Conservation (phyloP, 2,329 filamentous ascomycete species). For the Clonostachys sp. region DNA sequence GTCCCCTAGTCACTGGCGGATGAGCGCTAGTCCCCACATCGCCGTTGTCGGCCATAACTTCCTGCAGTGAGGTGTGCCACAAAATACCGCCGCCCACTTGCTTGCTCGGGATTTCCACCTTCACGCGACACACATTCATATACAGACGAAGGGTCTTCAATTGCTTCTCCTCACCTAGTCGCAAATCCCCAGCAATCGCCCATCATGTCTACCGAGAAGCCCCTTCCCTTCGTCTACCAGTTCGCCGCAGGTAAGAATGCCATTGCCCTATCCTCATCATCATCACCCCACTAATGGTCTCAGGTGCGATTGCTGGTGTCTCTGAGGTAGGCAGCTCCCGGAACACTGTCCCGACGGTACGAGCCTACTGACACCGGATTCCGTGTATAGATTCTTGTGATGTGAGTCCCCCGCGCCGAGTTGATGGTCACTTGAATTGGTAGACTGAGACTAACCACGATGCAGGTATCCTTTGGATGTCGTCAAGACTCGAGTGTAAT, state of each 20-base stretch:
- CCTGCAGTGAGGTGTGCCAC: background rate
- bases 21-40: background rate
- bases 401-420: conserved; percentile 48
- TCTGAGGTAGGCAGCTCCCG: conserved; percentile 69
- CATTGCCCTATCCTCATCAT: background rate
- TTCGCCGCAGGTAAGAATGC: conserved; percentile 75
- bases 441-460: background rate
- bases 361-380: conserved; percentile 3
- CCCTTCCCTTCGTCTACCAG: conserved; percentile 89
- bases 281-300: conserved; percentile 5
- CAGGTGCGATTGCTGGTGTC: conserved; percentile 91
- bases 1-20: too few species aligned
- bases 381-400: conserved; percentile 69
- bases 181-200: conserved; percentile 9
- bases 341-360: background rate
- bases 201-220: conserved; percentile 64
- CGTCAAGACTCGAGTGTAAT: conserved; percentile 91
- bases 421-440: background rate
- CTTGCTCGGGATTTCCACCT: background rate
- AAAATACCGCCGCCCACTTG: background rate
- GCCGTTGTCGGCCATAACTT: conserved; percentile 1
- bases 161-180: background rate
- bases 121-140: background rate
- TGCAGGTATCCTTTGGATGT: conserved; percentile 96
- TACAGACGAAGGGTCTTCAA: background rate